Evolutionary conservation across 1,139 yeast genomes (phyloP), one percentile per base, ranked within the genome.

Genomic region (Yamadazyma pseudoaaseri): DNA sequence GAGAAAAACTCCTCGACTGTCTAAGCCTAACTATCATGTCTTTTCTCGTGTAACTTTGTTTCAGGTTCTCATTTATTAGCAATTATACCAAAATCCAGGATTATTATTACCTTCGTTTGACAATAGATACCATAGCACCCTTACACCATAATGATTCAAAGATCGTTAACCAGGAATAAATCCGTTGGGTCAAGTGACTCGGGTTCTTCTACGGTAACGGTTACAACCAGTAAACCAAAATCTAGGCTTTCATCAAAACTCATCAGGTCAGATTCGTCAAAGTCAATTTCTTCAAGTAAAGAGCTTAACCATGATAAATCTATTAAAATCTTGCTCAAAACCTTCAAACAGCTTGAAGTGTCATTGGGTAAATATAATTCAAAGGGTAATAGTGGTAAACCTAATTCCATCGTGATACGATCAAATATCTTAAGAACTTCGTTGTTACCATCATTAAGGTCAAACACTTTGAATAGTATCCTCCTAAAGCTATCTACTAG

Each of bases 361-460:
- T 69, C 70, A 4, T 52, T 74, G 29, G 48, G 56, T 27, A 77
- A 75, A 47, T 79, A 78, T 48, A 60, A 60, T 27, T 62, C 79
- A 17, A 22, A 22, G 12, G 6, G 12, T 22, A 60, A 60, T 30
- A 24, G 15, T 12, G 32, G 32, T 13, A 75, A 76, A 45, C 12
- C 12, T 9, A 64, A 70, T 30, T 60, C 58, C 29, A 76, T 80
- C 6, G 63, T 80, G 2, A 56, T 72, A 20, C 79, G 79, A 48
- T 76, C 92, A 7, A 86, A 86, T 52, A 68, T 80, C 11, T 61
- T 86, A 16, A 64, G 96, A 17, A 65, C 86, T 2, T 62, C 79
- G 2, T 60, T 86, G n/a, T 60, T 86, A 16, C 84, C 89, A 4
- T 82, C 80, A 49, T 60, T 86, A 18, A 58, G 90, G 27, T 54